Evolutionary conservation across 257 asterid species (phyloP).

Genomic region (Solanum medicagineum): DNA sequence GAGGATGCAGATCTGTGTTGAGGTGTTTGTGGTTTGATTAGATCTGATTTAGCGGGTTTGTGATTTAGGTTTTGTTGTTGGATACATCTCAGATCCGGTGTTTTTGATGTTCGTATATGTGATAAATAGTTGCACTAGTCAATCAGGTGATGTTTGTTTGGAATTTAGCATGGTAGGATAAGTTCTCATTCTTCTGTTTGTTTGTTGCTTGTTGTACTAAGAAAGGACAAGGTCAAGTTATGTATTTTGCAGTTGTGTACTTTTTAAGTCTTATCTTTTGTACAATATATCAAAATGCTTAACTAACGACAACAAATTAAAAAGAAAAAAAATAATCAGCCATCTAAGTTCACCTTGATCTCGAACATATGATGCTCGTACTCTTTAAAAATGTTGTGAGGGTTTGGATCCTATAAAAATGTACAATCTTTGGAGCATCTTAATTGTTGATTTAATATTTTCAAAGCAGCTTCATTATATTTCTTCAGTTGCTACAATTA

Average conservation of each 20-base stretch:
- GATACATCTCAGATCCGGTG: not conserved
- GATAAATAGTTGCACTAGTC: not conserved
- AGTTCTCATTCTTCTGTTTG: not conserved
- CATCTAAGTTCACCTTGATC: not conserved
- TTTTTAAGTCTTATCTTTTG: not conserved
- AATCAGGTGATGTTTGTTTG: not conserved
- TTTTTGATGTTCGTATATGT: not conserved
- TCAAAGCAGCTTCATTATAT: too few relatives aligned
- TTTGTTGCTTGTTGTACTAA: not conserved
- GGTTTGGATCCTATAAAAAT: not conserved
- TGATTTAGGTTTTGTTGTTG: not conserved
- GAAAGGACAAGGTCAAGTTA: not conserved
- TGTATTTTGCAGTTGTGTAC: not conserved
- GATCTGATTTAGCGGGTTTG: conserved; percentile 6
- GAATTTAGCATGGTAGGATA: not conserved
- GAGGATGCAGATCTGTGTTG: not conserved
- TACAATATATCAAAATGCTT: not conserved
- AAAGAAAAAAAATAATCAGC: not conserved
- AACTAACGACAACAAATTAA: not conserved
- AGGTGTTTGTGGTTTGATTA: not conserved
- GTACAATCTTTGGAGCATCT: too few relatives aligned
- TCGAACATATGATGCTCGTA: not conserved
- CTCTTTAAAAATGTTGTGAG: not conserved
- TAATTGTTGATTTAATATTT: too few relatives aligned
- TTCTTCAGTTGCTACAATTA: too few relatives aligned